Evolutionary conservation across 768 basidiomycete genomes (phyloP).

Genomic region (Naganishia kalamii): DNA sequence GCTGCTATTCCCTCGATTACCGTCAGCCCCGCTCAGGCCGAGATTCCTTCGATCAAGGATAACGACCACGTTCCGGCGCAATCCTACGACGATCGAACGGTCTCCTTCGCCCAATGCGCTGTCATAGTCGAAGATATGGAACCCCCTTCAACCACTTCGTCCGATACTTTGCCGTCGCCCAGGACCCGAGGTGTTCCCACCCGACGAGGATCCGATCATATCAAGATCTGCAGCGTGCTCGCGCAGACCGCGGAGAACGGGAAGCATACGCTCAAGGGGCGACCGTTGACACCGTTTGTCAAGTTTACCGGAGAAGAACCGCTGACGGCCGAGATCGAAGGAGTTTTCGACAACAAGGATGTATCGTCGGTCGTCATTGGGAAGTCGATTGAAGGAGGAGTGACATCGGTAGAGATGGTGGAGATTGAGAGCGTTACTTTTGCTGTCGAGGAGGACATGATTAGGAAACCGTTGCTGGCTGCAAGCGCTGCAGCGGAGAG

Average conservation of each 20-base stretch:
- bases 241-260: neutral
- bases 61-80: neutral
- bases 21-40: neutral
- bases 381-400: neutral
- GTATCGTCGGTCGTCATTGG: neutral
- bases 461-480: neutral
- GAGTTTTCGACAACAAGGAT: neutral
- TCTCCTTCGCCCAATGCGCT: neutral
- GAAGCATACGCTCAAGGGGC: neutral
- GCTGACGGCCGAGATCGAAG: neutral
- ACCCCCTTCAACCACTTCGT: neutral
- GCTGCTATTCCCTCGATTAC: neutral
- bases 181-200: neutral
- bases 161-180: constrained; percentile 4
- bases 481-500: too few relatives aligned
- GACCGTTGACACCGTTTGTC: constrained; percentile 5
- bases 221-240: constrained; percentile 11
- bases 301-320: neutral
- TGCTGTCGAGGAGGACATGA: neutral
- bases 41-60: neutral
- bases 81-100: neutral
- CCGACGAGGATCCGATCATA: constrained; percentile 2
- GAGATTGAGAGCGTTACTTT: constrained; percentile 9
- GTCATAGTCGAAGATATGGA: neutral
- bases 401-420: neutral